Conservation (phyloP, 1,284 basidiomycete genomes). For the Ganoderma lingzhi region DNA sequence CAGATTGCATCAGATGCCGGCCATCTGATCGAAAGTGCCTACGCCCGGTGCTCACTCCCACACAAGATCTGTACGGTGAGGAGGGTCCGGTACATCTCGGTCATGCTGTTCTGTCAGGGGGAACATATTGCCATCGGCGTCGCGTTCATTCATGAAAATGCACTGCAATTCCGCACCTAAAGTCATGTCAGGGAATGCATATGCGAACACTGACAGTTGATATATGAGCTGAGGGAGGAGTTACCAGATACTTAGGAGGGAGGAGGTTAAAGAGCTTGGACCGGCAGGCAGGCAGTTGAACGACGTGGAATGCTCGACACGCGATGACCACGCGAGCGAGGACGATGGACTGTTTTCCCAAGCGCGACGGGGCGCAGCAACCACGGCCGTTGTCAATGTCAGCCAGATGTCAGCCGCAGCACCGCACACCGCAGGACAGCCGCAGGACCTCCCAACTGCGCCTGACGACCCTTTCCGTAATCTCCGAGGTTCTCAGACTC, state of each 20-base stretch:
- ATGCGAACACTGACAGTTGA: background rate
- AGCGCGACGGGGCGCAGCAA: background rate
- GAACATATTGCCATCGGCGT: background rate
- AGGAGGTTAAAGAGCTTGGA: too few relatives aligned
- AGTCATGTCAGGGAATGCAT: background rate
- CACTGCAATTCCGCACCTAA: background rate
- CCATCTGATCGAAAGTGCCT: background rate
- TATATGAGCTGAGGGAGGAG: background rate
- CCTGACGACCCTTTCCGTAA: background rate
- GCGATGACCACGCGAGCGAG: conserved; percentile 3
- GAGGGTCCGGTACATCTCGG: background rate
- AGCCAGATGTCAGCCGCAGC: too few relatives aligned
- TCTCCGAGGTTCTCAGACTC: background rate
- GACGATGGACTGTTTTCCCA: background rate
- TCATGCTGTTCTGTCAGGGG: background rate
- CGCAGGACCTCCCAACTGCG: background rate
- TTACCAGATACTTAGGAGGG: too few relatives aligned
- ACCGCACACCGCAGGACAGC: too few relatives aligned
- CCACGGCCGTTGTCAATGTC: background rate
- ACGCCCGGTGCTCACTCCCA: background rate
- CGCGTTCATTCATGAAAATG: background rate
- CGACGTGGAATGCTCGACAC: background rate
- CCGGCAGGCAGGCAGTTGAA: too few relatives aligned
- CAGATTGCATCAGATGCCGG: background rate
- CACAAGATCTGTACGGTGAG: background rate